Evolutionary conservation across 768 basidiomycete genomes (phyloP), one percentile per base, ranked within the genome.

Genomic region (Leccinellum rugosiceps): DNA sequence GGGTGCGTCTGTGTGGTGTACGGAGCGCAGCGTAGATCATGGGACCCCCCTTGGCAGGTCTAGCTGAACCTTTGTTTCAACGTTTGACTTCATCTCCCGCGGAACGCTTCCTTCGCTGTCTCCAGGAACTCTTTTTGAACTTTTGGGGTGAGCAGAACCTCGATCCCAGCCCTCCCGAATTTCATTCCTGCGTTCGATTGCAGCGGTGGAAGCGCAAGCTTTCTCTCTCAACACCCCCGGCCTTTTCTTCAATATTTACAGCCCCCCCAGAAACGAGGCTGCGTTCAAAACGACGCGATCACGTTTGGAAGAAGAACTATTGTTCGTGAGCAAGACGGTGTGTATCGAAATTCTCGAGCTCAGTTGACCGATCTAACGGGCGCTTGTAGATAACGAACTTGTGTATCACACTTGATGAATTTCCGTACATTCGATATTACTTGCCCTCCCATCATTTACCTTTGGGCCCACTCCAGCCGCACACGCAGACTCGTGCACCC

Each of bases 341-440:
- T 53, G 53, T 28, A 32, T 47, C 47, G 23, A 25, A 30, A 10
- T n/a, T 23, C 15, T 19, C 26, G 30, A 13, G 17, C 3, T 32
- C 15, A 30, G 26, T 54, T 57, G 15, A n/a, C 41, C 25, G 21
- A 17, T 47, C 51, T 58, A 51, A 57, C 10, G 31, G n/a, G 46
- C 19, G 43, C 19, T 50, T 44, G 51, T 65, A 90, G 94, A 87
- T 99, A 61, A 72, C 92, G 26, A 97, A 98, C 65, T 74, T 95
- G 4, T 92, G 94, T 71, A 88, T 97, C 15, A 84, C 92, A 0
- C 74, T 98, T 28, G 89, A 93, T 65, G 97, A 99, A 70, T 92
- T 87, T 66, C 97, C 97, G 0, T 88, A 83, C 69, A 87, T 98
- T 62, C 88, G 96, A 31, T 98, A 96, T 75, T 98, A 97, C 70